Percentiles rank a stretch among this genome's conserved stretches.
phyloP scores from a whole-genome alignment of 2,329 filamentous ascomycete species.

The Fusarium temperatum region DNA sequence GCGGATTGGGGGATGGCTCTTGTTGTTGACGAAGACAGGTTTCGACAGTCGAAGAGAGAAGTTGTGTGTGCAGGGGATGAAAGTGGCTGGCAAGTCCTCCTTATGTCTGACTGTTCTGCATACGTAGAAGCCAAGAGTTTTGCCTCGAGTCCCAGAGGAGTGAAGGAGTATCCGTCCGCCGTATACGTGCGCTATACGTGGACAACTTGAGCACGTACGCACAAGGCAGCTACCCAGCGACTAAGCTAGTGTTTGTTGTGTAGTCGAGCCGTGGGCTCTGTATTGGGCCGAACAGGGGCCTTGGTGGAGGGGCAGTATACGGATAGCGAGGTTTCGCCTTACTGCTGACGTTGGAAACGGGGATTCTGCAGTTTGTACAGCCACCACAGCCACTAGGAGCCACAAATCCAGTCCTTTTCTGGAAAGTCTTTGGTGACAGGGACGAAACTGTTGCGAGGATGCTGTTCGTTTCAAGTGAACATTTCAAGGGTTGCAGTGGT shows the following conservation, averaged over 20 bases:
- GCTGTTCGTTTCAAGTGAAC: slow-evolving; percentile 26
- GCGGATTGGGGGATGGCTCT: slow-evolving; percentile 16
- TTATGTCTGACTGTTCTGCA: slow-evolving; percentile 24
- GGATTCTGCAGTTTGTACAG: slow-evolving; percentile 8
- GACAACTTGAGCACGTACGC: slow-evolving; percentile 18
- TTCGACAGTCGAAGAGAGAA: slow-evolving; percentile 14
- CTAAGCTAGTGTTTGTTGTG: slow-evolving; percentile 38
- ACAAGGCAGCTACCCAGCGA: slow-evolving; percentile 34
- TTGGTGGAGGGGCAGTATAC: slow-evolving; percentile 25
- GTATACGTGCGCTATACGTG: slow-evolving; percentile 38
- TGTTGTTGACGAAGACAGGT: slow-evolving; percentile 24
- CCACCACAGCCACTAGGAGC: slow-evolving; percentile 30
- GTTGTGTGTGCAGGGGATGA: slow-evolving; percentile 19
- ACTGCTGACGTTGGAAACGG: slow-evolving; percentile 30
- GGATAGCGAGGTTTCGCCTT: slow-evolving; percentile 17
- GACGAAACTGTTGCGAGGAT: slow-evolving; percentile 23
- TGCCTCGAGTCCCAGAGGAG: slow-evolving; percentile 18
- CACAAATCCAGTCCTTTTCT: slow-evolving; percentile 21
- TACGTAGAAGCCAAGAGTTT: slow-evolving; percentile 30
- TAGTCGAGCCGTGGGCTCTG: slow-evolving; percentile 27
- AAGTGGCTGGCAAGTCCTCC: slow-evolving; percentile 25
- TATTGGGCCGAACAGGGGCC: slow-evolving; percentile 29
- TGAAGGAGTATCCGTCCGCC: slow-evolving; percentile 15
- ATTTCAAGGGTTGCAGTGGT: slow-evolving; percentile 20
- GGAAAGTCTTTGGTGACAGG: slow-evolving; percentile 2